phyloP scores from a whole-genome alignment of 2,329 filamentous ascomycete species.

The Botrytis paeoniae region DNA sequence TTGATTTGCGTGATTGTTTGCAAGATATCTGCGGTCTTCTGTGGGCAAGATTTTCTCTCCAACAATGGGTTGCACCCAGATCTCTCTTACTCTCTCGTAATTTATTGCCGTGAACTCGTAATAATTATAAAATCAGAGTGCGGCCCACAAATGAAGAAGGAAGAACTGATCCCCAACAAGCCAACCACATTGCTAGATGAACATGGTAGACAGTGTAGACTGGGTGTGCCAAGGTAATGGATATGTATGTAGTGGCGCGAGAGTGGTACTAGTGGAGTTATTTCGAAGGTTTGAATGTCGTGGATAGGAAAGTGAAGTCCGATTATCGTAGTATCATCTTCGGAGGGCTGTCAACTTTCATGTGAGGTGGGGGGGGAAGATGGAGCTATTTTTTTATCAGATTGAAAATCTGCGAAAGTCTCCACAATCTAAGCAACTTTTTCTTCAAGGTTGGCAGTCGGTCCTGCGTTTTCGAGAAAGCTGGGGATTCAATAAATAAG shows the following conservation, averaged over 20 bases:
- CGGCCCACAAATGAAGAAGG: slow-evolving; percentile 15
- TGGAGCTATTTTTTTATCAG: slow-evolving; percentile 12
- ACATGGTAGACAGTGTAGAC: slow-evolving; percentile 9
- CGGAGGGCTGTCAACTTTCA: background rate
- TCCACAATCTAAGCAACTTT: background rate
- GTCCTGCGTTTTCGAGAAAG: background rate
- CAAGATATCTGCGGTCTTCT: slow-evolving; percentile 4
- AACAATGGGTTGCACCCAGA: background rate
- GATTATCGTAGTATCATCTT: slow-evolving; percentile 9
- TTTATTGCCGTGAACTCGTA: slow-evolving; percentile 11
- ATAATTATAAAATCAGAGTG: slow-evolving; percentile 7
- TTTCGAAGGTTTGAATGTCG: background rate
- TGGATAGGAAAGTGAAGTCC: background rate
- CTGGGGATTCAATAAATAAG: background rate
- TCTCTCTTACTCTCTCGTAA: slow-evolving; percentile 16
- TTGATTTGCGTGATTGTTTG: background rate
- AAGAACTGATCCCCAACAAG: background rate
- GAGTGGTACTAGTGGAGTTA: background rate
- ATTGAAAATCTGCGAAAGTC: slow-evolving; percentile 13
- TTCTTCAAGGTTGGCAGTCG: background rate
- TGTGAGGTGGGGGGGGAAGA: slow-evolving; percentile 1
- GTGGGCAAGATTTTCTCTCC: background rate
- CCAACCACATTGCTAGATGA: slow-evolving; percentile 6
- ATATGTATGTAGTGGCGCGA: background rate
- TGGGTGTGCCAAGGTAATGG: background rate